Percentiles rank a stretch among this genome's conserved stretches.
Conservation (phyloP, 306 rosid species). For the Acacia acuminata region DNA sequence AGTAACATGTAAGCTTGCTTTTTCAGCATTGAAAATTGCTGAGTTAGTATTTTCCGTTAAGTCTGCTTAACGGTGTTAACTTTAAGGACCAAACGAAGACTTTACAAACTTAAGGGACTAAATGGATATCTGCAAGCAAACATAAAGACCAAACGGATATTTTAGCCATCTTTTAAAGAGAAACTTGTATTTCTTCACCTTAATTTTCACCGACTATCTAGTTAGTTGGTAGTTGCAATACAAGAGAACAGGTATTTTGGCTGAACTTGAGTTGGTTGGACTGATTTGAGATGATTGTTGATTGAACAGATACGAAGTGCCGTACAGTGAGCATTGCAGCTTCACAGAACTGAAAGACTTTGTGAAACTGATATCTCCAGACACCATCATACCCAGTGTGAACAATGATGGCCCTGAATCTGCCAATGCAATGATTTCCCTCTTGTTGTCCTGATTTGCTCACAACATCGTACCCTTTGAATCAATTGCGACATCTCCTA, state of each 20-base stretch:
- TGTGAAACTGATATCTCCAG: slow-evolving; percentile 73
- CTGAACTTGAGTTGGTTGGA: not conserved
- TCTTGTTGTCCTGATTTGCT: slow-evolving; percentile 54
- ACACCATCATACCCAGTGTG: slow-evolving; percentile 84
- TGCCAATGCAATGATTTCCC: slow-evolving; percentile 74
- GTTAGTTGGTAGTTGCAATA: slow-evolving; percentile 1
- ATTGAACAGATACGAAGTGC: slow-evolving; percentile 79
- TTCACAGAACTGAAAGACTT: slow-evolving; percentile 82
- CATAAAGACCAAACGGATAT: no score
- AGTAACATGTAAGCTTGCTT: no score
- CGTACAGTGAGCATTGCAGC: slow-evolving; percentile 95
- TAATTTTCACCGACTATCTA: not conserved
- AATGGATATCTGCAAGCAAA: no score
- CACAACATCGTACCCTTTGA: slow-evolving; percentile 10
- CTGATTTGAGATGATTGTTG: slow-evolving; percentile 17
- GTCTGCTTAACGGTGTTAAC: no score
- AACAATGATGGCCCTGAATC: slow-evolving; percentile 84
- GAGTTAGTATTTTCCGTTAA: no score
- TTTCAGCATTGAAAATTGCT: no score
- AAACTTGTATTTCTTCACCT: not conserved
- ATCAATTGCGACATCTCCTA: not conserved
- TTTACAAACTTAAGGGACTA: no score
- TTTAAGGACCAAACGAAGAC: no score
- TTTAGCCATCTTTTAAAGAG: not conserved
- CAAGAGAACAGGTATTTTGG: not conserved